Evolutionary conservation across 2,329 filamentous ascomycete species (phyloP).

Genomic region (Chaetomiaceae sp.): DNA sequence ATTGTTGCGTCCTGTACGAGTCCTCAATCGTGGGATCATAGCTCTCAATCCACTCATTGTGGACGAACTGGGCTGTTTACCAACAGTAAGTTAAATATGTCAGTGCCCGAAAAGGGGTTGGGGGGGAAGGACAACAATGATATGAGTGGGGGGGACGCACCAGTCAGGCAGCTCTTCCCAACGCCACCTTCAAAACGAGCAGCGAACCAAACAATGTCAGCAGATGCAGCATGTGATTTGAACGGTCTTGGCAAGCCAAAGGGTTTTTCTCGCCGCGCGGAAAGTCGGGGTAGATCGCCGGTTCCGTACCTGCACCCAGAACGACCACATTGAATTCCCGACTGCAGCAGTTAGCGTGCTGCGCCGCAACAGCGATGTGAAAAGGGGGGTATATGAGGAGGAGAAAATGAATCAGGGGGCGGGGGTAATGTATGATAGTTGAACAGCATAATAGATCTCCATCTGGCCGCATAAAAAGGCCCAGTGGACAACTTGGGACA

Average conservation of each 20-base stretch:
- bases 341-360: conserved; percentile 35
- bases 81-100: conserved; percentile 3
- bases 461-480: neutral
- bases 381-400: neutral
- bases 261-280: too few relatives aligned
- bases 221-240: conserved; percentile 22
- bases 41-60: conserved; percentile 89
- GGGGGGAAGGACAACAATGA: conserved; percentile 4
- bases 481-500: too few relatives aligned
- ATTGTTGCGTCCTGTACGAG: conserved; percentile 66
- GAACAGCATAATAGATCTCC: neutral
- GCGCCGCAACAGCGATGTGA: neutral
- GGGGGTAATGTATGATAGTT: neutral
- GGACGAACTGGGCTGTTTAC: conserved; percentile 75
- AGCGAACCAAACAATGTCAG: conserved; percentile 27
- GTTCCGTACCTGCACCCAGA: conserved; percentile 65
- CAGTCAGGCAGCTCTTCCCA: conserved; percentile 87
- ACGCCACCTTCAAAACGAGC: conserved; percentile 63
- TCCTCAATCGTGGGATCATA: conserved; percentile 77
- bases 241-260: conserved; percentile 17
- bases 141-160: conserved; percentile 46
- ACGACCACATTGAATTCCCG: conserved; percentile 80
- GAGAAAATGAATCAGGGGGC: neutral
- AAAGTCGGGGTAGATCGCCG: neutral
- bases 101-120: conserved; percentile 12